Evolutionary conservation across 140 eudicot species (phyloP), one percentile per base, ranked within the genome.

Genomic region (Bidens hawaiensis): DNA sequence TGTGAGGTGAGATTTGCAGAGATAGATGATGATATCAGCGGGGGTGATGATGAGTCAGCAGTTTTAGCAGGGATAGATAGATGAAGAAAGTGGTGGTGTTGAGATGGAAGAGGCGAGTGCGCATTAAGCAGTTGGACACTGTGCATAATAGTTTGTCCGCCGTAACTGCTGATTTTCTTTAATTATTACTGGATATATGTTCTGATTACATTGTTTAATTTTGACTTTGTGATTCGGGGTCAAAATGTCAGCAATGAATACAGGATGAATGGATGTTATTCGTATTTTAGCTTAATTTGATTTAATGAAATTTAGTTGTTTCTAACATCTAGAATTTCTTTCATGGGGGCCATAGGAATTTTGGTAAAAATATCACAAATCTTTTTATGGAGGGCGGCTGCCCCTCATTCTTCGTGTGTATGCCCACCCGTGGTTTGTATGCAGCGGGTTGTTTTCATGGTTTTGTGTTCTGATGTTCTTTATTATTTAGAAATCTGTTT

Each of bases 141-240:
- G 79, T 74, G 79, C 75, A 74, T 74, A 74, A 74, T 58, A 74
- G 79, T 28, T 41, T 74, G 79, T 74, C 65, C 34, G n/a, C n/a
- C 6, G 48, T 14, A 72, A 15, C 60, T 21, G 49, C 64, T 28
- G 73, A 43, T 19, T 61, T 45, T 52, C 57, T 31, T 56, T 72
- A 60, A 50, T 40, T 48, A 48, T 56, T 73, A 73, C 73, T 5
- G 79, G 69, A 74, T 38, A 74, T 71, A 60, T 64, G 69, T 17
- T 48, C 38, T 74, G 79, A n/a, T 74, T 66, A 67, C 68, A 48
- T 53, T 74, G 69, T 30, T n/a, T 58, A 49, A 42, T 60, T 74
- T 74, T 67, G 79, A 74, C 64, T 49, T 48, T n/a, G 50, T 74
- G 74, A 74, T 49, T 74, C 47, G 43, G 27, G 64, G 74, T 74